Percentiles rank a stretch among this genome's conserved stretches.
These are phyloP conservation scores for Cenchrus americanus DNA, from an alignment of 176 grass and related monocot genomes.

Conservation along the genomic window DNA sequence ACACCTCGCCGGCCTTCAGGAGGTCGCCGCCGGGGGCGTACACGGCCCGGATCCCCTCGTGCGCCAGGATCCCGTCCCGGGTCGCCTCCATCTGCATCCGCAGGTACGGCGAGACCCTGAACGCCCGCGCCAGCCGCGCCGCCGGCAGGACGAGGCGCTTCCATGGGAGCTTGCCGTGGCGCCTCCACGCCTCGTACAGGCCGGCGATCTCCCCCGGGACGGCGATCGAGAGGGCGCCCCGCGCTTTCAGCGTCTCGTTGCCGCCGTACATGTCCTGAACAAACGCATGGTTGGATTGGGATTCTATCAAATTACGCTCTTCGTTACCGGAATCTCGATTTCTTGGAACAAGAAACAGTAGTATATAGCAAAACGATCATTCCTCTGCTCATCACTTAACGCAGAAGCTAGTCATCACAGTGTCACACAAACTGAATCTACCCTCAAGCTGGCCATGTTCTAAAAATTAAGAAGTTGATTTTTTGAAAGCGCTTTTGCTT, in stretches of 20 bases:
- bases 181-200: slow-evolving; percentile 74
- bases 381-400: background rate
- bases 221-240: slow-evolving; percentile 75
- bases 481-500: background rate
- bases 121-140: slow-evolving; percentile 61
- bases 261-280: slow-evolving; percentile 87
- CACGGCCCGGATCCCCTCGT: slow-evolving; percentile 54
- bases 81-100: slow-evolving; percentile 72
- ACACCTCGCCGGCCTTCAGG: slow-evolving; percentile 62
- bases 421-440: background rate
- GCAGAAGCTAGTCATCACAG: background rate
- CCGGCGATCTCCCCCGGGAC: slow-evolving; percentile 78
- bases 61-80: slow-evolving; percentile 56
- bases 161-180: slow-evolving; percentile 89
- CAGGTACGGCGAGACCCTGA: slow-evolving; percentile 80
- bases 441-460: background rate
- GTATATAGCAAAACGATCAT: background rate
- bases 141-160: slow-evolving; percentile 61
- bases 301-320: too few species aligned
- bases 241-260: slow-evolving; percentile 61
- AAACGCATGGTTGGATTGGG: slow-evolving; percentile 13
- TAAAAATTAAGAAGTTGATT: background rate
- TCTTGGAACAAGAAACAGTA: background rate
- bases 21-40: slow-evolving; percentile 65
- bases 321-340: background rate